Percentiles rank a stretch among this genome's conserved stretches.
phyloP scores from a whole-genome alignment of 768 basidiomycete genomes.

The Collybiopsis luxurians region DNA sequence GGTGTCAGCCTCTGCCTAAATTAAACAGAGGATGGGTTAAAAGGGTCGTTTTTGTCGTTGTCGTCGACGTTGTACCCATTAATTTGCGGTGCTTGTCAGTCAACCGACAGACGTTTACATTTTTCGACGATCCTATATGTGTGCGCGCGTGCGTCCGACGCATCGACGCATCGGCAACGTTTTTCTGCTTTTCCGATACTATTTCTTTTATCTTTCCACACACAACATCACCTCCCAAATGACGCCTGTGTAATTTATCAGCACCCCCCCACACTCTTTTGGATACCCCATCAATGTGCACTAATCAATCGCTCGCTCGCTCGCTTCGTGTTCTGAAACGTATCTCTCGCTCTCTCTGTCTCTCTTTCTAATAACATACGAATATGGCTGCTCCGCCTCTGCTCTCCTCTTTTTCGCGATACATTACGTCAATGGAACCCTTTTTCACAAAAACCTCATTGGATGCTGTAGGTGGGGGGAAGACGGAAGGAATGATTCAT shows the following conservation, averaged over 20 bases:
- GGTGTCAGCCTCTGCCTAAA: slow-evolving; percentile 24
- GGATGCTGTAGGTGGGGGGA: background rate
- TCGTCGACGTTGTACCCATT: background rate
- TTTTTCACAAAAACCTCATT: background rate
- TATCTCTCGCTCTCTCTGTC: background rate
- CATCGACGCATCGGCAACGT: background rate
- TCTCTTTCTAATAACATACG: background rate
- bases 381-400: background rate
- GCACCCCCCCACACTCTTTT: slow-evolving; percentile 6
- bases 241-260: slow-evolving; percentile 4
- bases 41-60: background rate
- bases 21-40: slow-evolving; percentile 10
- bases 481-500: background rate
- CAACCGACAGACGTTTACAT: too few species aligned
- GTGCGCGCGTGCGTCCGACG: background rate
- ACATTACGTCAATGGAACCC: slow-evolving; percentile 5
- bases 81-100: too few species aligned
- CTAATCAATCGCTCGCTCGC: background rate
- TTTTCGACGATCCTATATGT: background rate
- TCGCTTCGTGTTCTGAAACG: background rate
- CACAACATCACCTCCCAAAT: background rate
- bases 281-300: slow-evolving; percentile 8
- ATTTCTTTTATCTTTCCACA: too few species aligned
- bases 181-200: too few species aligned
- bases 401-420: slow-evolving; percentile 1